Conservation (phyloP, 2,329 filamentous ascomycete genomes). For the Catunica adiposa region DNA sequence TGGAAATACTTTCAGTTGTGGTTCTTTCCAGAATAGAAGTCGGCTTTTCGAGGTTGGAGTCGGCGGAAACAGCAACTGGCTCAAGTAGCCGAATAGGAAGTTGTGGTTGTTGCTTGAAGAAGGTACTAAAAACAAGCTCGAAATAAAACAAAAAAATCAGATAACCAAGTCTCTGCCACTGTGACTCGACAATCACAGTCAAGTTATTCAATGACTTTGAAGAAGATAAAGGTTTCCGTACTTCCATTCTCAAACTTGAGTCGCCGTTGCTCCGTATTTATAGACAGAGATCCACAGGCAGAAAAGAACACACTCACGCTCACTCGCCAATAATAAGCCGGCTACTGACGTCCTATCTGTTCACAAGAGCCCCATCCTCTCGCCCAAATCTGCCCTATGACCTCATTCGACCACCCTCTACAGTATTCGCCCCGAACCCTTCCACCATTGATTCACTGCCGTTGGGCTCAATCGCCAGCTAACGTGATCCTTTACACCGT, state of each 20-base stretch:
- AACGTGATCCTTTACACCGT: too few species aligned
- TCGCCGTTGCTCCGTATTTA: neutral
- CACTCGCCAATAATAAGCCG: neutral
- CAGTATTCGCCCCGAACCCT: neutral
- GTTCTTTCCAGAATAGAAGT: too few species aligned
- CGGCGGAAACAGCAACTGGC: neutral
- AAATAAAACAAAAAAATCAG: constrained; percentile 1
- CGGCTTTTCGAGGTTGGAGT: too few species aligned
- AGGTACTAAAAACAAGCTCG: neutral
- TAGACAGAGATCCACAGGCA: neutral
- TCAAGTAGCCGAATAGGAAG: neutral
- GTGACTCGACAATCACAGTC: neutral
- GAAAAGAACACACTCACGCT: neutral
- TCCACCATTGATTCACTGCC: neutral
- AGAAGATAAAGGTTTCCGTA: neutral
- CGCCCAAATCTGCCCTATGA: neutral
- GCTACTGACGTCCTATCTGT: neutral
- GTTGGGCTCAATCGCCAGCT: too few species aligned
- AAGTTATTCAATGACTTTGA: too few species aligned
- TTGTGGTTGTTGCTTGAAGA: neutral
- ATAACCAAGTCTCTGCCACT: neutral
- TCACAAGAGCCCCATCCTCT: neutral
- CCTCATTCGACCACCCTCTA: neutral
- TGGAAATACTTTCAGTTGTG: too few species aligned
- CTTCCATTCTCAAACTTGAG: neutral